Evolutionary conservation across 73 alveolate species (phyloP).

Genomic region (Tetrahymena malaccensis): DNA sequence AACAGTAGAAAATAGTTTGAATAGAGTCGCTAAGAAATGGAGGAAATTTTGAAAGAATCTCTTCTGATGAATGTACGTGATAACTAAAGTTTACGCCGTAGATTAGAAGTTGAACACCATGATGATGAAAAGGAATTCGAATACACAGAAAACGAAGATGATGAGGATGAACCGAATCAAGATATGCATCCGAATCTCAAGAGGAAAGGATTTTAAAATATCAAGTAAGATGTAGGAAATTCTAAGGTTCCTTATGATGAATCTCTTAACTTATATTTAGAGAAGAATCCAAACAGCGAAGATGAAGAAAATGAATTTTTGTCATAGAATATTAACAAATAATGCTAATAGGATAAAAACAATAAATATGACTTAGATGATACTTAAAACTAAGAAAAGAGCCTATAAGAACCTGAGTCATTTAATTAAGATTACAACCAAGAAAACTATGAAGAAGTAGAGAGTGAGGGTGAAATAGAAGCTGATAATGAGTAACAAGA

Average conservation of each 20-base stretch:
- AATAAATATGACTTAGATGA: neutral
- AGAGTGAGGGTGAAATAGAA: slow-evolving; percentile 7
- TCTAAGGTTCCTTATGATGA: slow-evolving; percentile 7
- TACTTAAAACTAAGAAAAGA: neutral
- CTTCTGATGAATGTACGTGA: neutral
- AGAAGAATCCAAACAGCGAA: neutral
- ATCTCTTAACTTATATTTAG: neutral
- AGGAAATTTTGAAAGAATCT: neutral
- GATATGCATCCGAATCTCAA: neutral
- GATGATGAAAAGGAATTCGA: neutral
- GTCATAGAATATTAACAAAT: neutral
- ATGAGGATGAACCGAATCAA: neutral
- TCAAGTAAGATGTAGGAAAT: neutral
- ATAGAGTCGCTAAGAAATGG: neutral
- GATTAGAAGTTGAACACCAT: neutral
- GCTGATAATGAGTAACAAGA: neutral
- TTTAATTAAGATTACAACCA: neutral
- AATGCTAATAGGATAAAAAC: neutral
- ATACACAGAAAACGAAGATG: neutral
- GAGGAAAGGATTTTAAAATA: neutral
- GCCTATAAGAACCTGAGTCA: slow-evolving; percentile 6
- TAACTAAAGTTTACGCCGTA: neutral
- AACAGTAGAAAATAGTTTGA: neutral
- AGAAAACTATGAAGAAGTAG: neutral
- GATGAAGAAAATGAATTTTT: slow-evolving; percentile 14